phyloP scores from a whole-genome alignment of 345 rosid genomes.

The Geranium rotundifolium region DNA sequence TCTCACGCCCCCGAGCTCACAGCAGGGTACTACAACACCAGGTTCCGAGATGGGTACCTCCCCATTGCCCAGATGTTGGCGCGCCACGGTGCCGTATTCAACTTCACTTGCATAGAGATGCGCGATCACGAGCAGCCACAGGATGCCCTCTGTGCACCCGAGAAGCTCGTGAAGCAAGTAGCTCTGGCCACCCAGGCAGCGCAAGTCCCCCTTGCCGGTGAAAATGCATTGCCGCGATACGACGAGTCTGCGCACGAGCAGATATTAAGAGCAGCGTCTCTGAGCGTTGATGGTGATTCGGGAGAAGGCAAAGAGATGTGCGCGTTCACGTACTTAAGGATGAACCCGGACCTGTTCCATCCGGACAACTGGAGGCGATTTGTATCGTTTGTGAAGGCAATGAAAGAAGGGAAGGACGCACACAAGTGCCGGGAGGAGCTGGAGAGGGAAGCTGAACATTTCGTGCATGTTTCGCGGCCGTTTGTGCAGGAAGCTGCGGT shows the following conservation, averaged over 20 bases:
- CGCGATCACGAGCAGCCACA: slow-evolving; percentile 96
- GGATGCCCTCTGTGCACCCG: slow-evolving; percentile 85
- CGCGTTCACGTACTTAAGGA: slow-evolving; percentile 92
- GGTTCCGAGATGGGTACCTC: slow-evolving; percentile 77
- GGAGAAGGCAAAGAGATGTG: slow-evolving; percentile 57
- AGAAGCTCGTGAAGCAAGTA: slow-evolving; percentile 87
- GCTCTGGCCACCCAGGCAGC: slow-evolving; percentile 62
- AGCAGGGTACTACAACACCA: slow-evolving; percentile 92
- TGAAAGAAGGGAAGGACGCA: slow-evolving; percentile 63
- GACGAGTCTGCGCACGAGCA: slow-evolving; percentile 71
- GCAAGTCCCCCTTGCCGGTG: slow-evolving; percentile 75
- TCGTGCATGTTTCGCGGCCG: slow-evolving; percentile 63
- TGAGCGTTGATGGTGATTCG: slow-evolving; percentile 32
- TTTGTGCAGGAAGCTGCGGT: slow-evolving; percentile 67
- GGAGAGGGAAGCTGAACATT: slow-evolving; percentile 89
- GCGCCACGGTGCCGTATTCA: slow-evolving; percentile 75
- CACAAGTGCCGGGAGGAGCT: slow-evolving; percentile 60
- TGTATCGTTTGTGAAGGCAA: slow-evolving; percentile 85
- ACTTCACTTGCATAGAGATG: slow-evolving; percentile 96
- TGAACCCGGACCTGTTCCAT: slow-evolving; percentile 72
- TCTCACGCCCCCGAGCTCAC: slow-evolving; percentile 98
- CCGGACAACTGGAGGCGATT: slow-evolving; percentile 76
- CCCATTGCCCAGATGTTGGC: slow-evolving; percentile 91
- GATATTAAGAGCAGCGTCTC: slow-evolving; percentile 51
- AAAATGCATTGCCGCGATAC: slow-evolving; percentile 78